Evolutionary conservation across 176 grass and related monocot species (phyloP), one percentile per base, ranked within the genome.

Genomic region (Melocanna baccifera): DNA sequence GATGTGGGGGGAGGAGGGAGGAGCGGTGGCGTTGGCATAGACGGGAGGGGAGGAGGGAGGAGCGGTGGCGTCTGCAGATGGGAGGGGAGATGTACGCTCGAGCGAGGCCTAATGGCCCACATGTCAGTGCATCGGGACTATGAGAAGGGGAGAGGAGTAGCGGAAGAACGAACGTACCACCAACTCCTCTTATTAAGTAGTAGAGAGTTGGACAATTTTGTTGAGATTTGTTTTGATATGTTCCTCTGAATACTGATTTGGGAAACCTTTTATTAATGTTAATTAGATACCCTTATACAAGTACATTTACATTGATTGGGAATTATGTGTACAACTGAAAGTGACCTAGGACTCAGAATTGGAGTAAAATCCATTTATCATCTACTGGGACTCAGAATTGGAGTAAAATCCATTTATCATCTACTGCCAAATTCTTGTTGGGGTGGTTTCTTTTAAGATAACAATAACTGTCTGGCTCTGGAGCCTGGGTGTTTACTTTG

Each of bases 201-300:
- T n/a, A n/a, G n/a, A n/a, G n/a, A 80, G 36, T 46, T 76, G 4
- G 75, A 62, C 6, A 16, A 71, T 7, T 62, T 75, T 6, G 37
- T 46, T 48, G 29, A 18, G 32, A 41, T 53, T 69, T 11, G 30
- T 37, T 89, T 75, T 69, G 85, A 66, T 81, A 42, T 73, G 55
- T 89, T 57, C 66, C 75, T 42, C 41, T 1, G 1, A 57, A 56
- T 23, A 69, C 16, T 80, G 61, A 74, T 81, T 13, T 79, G 28
- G 26, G 47, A 67, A 37, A 14, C 52, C 37, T 66, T 68, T 34
- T 76, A 68, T 47, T 34, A 73, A 51, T 64, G 29, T 57, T 74
- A 20, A 83, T 36, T 73, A 4, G 7, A 63, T 22, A 64, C 28
- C 20, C 3, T 23, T 25, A 68, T 62, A 59, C 20, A 48, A 61